Base-by-base conservation (phyloP, 2,329 filamentous ascomycete species). In the Neopestalotiopsis rosae region DNA sequence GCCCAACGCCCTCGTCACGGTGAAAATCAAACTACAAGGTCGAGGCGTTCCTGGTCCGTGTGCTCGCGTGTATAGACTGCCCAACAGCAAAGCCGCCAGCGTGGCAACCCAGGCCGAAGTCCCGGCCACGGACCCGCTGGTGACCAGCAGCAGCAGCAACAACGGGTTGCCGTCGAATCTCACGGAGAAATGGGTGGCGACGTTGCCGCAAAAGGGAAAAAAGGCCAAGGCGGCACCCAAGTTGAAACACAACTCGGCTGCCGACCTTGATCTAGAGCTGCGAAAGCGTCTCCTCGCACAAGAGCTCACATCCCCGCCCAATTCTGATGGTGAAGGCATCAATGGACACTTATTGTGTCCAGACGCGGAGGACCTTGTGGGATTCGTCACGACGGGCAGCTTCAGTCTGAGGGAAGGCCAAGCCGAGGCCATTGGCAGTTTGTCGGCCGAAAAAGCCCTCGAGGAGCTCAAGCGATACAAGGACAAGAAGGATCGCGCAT, bases 331-430 rank as follows among this genome's bases (percentile, higher is more conserved):
- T 67, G 76, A 73, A 65, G 79, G 81, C 71, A 77, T 86, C 80
- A 77, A 80, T 30, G 83, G 84, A 0, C 89, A 93, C 73, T 91
- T 91, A 0, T 76, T 90, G 0, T 89, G 94, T n/a, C 95, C 95
- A 0, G 85, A 86, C 10, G 90, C 90, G 71, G 85, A 88, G 28
- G 93, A 98, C 77, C 84, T 98, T 13, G 88, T 98, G 65, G 96
- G 96, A 0, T 99, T 97, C 78, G 91, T 98, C 30, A 98, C 94
- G 2, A 92, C 92, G 1, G 96, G 95, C 0, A 91, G 93, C 65
- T 97, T 92, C 78, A 94, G 92, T 75, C 86, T 98, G 1, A 88
- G 89, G 2, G 89, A 92, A 72, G 96, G 95, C 0, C 88, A 87
- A 72, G 93, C 92, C 0, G 90, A 90, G 17, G 95, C 91, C 0